Evolutionary conservation across 1,284 basidiomycete genomes (phyloP).

Genomic region (Trichosporon sp.): DNA sequence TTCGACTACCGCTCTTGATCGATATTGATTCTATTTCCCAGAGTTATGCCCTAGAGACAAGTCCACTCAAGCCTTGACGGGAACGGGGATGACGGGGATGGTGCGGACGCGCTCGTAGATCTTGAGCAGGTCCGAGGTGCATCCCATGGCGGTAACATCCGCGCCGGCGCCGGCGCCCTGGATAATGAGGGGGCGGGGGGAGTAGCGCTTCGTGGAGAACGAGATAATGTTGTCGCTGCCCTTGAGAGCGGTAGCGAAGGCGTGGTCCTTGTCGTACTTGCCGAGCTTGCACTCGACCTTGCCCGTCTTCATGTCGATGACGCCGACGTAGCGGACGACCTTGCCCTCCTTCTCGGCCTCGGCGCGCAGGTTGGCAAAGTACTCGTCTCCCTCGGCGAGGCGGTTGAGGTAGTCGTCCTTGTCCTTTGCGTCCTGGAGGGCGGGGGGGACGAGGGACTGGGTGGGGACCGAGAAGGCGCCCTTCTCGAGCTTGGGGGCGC

Average conservation of each 20-base stretch:
- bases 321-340: slow-evolving; percentile 89
- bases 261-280: slow-evolving; percentile 82
- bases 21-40: no score
- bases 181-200: slow-evolving; percentile 75
- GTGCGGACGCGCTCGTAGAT: slow-evolving; percentile 42
- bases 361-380: slow-evolving; percentile 68
- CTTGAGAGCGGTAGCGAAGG: slow-evolving; percentile 89
- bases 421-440: slow-evolving; percentile 60
- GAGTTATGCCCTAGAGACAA: no score
- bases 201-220: slow-evolving; percentile 88
- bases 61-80: not conserved
- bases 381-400: slow-evolving; percentile 76
- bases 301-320: slow-evolving; percentile 72
- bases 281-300: slow-evolving; percentile 80
- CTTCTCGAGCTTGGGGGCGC: slow-evolving; percentile 52
- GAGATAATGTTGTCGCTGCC: slow-evolving; percentile 98
- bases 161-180: slow-evolving; percentile 95
- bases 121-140: slow-evolving; percentile 52
- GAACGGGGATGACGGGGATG: not conserved
- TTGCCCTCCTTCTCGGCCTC: slow-evolving; percentile 71
- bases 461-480: slow-evolving; percentile 78
- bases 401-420: slow-evolving; percentile 77
- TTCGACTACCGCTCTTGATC: no score
- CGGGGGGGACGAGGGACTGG: slow-evolving; percentile 74
- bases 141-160: slow-evolving; percentile 97